Percentiles rank a stretch among this genome's conserved stretches.
Evolutionary conservation across 257 asterid genomes (phyloP).

Genomic region (Scutellaria baicalensis): DNA sequence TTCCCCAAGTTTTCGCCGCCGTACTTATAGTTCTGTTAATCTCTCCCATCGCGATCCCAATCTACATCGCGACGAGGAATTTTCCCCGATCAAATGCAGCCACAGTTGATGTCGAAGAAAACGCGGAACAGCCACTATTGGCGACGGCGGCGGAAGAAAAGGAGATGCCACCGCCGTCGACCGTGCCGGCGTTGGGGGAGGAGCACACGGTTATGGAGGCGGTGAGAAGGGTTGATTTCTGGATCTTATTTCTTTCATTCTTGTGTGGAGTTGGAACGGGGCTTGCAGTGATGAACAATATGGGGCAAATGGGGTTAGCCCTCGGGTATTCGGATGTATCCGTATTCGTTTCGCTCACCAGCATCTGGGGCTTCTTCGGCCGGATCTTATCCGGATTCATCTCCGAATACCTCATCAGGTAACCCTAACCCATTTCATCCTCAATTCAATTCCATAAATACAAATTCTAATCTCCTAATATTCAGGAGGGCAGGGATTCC

Average conservation of each 20-base stretch:
- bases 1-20: constrained; percentile 55
- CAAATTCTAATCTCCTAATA: neutral
- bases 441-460: neutral
- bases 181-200: constrained; percentile 56
- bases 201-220: constrained; percentile 71
- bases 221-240: constrained; percentile 47
- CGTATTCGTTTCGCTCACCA: constrained; percentile 74
- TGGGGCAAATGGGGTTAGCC: constrained; percentile 88
- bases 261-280: constrained; percentile 96
- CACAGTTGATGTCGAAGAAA: constrained; percentile 25
- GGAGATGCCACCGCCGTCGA: neutral
- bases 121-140: constrained; percentile 33
- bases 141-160: neutral
- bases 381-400: constrained; percentile 70
- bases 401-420: constrained; percentile 77
- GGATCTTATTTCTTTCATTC: constrained; percentile 71
- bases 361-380: constrained; percentile 91
- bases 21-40: constrained; percentile 50
- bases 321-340: constrained; percentile 78
- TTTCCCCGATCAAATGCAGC: constrained; percentile 17
- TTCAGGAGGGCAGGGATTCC: constrained; percentile 49
- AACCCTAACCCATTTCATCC: constrained; percentile 8
- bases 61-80: constrained; percentile 29
- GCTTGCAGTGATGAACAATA: constrained; percentile 74
- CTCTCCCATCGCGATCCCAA: constrained; percentile 61